Conservation (phyloP, 2,329 filamentous ascomycete species). For the Nothophoma quercina region DNA sequence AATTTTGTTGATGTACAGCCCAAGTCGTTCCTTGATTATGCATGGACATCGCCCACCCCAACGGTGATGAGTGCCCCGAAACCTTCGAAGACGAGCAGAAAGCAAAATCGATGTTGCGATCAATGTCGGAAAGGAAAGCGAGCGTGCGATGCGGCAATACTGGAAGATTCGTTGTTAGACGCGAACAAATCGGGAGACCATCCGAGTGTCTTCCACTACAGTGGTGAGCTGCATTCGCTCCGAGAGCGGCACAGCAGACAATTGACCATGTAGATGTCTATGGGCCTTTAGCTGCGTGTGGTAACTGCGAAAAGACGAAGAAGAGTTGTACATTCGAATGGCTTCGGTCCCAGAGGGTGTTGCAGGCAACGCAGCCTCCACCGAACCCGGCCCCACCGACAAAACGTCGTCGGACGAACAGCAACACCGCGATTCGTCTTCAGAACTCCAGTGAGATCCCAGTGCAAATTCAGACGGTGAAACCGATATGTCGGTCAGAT, state of each 20-base stretch:
- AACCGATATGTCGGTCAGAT: conserved; percentile 14
- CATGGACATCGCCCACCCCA: conserved; percentile 44
- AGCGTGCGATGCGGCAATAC: conserved; percentile 53
- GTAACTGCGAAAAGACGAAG: conserved; percentile 55
- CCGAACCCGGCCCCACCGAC: conserved; percentile 27
- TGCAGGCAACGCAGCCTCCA: conserved; percentile 36
- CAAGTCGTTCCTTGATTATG: conserved; percentile 47
- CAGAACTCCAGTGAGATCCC: conserved; percentile 1
- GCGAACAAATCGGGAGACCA: conserved; percentile 28
- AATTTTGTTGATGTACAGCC: conserved; percentile 49
- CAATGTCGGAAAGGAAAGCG: conserved; percentile 57
- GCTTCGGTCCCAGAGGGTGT: conserved; percentile 48
- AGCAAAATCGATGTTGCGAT: conserved; percentile 56
- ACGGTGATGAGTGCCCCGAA: conserved; percentile 30
- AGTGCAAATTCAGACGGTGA: background rate
- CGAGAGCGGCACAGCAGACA: conserved; percentile 2
- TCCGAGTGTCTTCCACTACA: conserved; percentile 45
- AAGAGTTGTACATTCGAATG: conserved; percentile 57
- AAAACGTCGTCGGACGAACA: conserved; percentile 43
- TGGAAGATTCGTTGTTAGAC: conserved; percentile 44
- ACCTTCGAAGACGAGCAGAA: conserved; percentile 45
- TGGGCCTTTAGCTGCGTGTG: conserved; percentile 47
- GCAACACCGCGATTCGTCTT: conserved; percentile 12
- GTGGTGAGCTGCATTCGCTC: conserved; percentile 34
- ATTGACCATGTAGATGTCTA: conserved; percentile 43